These are phyloP conservation scores for Lactifluus rugatus DNA, from an alignment of 768 basidiomycete genomes.

Conservation along the genomic window DNA sequence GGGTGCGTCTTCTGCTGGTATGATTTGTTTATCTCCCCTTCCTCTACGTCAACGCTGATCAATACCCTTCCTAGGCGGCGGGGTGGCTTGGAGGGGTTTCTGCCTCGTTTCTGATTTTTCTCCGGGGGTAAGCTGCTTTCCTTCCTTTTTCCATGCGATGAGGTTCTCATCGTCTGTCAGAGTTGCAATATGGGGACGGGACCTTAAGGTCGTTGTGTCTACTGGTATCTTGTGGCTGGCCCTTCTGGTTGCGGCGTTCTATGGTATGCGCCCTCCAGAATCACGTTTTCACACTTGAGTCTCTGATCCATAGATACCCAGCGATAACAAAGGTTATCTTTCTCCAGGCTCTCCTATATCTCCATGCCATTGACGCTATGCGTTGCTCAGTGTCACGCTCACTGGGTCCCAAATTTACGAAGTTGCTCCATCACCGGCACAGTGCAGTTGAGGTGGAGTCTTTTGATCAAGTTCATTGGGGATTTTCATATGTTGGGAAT, in stretches of 20 bases:
- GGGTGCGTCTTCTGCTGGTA: constrained; percentile 14
- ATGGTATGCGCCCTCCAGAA: not conserved
- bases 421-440: not conserved
- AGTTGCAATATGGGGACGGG: constrained; percentile 15
- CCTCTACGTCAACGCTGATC: not conserved
- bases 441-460: not conserved
- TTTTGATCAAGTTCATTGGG: constrained; percentile 7
- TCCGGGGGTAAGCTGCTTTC: constrained; percentile 8
- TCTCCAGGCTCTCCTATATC: not conserved
- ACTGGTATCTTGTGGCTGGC: not conserved
- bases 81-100: not conserved
- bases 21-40: not conserved
- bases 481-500: constrained; percentile 3
- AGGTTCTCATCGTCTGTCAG: not conserved
- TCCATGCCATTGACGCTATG: not conserved
- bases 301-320: not conserved
- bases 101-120: constrained; percentile 13
- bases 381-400: not conserved
- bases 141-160: not conserved
- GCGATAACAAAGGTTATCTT: constrained; percentile 5
- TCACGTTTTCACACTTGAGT: not conserved
- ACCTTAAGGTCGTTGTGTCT: not conserved
- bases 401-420: not conserved
- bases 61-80: not conserved
- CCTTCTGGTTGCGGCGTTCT: not conserved